Base-by-base conservation (phyloP, 2,329 filamentous ascomycete genomes). In the Ophiostoma piceae region DNA sequence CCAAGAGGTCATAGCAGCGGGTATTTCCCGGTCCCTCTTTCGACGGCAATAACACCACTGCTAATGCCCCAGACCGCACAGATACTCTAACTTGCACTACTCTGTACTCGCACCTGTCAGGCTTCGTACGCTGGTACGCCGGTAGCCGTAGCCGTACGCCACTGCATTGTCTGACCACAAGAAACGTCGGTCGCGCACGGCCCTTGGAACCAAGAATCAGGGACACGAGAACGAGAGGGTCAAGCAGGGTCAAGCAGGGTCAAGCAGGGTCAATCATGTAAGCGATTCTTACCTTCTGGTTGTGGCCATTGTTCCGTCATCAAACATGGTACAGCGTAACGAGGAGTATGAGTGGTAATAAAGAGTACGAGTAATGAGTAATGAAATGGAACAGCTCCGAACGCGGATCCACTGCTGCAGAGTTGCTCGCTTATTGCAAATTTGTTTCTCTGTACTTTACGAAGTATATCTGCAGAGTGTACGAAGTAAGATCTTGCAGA, bases 261-360 rank as follows among this genome's bases (percentile, higher is more conserved):
- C 26, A 29, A 54, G 7, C 14, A 57, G 8, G 51, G n/a, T 57
- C 51, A 57, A 57, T 8, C 51, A 26, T 3, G 51, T 57, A 57
- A 57, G 22, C 22, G 22, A 57, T 26, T 57, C 22, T 57, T 57
- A 57, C 51, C 51, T 57, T 57, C 51, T 57, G 3, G 51, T 57
- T 57, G 22, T 57, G 51, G 51, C 51, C 51, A 57, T 57, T 16
- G n/a, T 57, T 57, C 51, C 51, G 51, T 57, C 51, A 57, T 14
- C n/a, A 57, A 26, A 57, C 51, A 57, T 11, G 51, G 22, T 22
- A 57, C 51, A 29, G 12, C 3, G 51, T 47, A n/a, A 47, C 19
- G 43, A 19, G 35, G 35, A 35, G 35, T 35, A 35, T 35, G 2
- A 35, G 35, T 6, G 35, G 35, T 35, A 35, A 35, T 35, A 35